A percentile compares a stretch with the other conserved stretches of the same genome.
phyloP scores from a whole-genome alignment of 805 yeast species.

The Yarrowia phangngaensis region DNA sequence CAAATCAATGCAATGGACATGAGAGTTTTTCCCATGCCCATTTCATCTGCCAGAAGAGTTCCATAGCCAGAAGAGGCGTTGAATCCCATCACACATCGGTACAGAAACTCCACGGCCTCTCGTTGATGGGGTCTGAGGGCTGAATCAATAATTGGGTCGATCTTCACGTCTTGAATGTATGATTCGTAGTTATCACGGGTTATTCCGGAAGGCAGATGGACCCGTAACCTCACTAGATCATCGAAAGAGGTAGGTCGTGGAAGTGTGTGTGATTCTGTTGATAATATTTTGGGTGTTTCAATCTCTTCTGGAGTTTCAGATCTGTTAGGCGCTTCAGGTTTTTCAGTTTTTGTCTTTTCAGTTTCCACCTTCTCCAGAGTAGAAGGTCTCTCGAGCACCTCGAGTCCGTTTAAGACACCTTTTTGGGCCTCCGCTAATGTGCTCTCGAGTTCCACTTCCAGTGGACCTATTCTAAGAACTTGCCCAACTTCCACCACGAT shows the following conservation, averaged over 20 bases:
- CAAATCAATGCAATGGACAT: slow-evolving; percentile 80
- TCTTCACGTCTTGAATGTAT: slow-evolving; percentile 37
- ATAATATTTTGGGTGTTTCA: neutral
- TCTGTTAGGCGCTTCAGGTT: neutral
- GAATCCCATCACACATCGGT: slow-evolving; percentile 76
- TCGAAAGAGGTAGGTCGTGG: neutral
- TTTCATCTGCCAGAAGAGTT: slow-evolving; percentile 88
- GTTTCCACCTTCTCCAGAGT: neutral
- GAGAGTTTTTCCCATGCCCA: slow-evolving; percentile 92
- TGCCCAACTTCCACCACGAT: slow-evolving; percentile 1
- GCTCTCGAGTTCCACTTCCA: slow-evolving; percentile 18
- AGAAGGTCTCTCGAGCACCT: neutral
- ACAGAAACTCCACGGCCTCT: slow-evolving; percentile 77
- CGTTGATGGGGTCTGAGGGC: slow-evolving; percentile 77
- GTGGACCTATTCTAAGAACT: slow-evolving; percentile 13
- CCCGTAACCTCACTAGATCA: slow-evolving; percentile 28
- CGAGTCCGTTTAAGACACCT: neutral
- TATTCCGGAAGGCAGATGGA: slow-evolving; percentile 27
- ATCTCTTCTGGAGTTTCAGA: neutral
- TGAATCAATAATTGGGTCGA: slow-evolving; percentile 40
- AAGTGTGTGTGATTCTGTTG: neutral
- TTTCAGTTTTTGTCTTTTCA: neutral
- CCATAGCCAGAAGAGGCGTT: slow-evolving; percentile 54
- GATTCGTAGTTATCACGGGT: slow-evolving; percentile 1
- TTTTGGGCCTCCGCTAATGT: slow-evolving; percentile 6